phyloP scores from a whole-genome alignment of 441 rosid species.

The Rhodomyrtus psidioides region DNA sequence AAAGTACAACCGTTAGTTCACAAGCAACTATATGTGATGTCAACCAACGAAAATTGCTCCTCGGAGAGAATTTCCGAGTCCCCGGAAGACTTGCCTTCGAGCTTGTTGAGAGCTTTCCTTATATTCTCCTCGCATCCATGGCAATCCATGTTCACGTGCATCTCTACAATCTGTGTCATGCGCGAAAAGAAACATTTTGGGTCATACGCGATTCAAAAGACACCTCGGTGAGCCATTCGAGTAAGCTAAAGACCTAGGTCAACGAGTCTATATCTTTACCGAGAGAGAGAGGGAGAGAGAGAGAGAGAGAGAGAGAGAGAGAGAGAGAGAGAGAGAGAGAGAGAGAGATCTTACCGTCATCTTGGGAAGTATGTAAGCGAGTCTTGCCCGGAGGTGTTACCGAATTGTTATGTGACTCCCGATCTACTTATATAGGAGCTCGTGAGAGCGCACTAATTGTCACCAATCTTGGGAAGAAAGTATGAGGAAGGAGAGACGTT shows the following conservation, averaged over 20 bases:
- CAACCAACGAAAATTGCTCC: not conserved
- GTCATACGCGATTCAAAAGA: too few relatives aligned
- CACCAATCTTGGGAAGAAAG: not conserved
- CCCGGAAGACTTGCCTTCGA: conserved; percentile 1
- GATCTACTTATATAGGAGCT: not conserved
- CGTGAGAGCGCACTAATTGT: not conserved
- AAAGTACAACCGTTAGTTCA: not conserved
- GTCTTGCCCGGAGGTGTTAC: not conserved
- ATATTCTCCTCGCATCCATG: conserved; percentile 6
- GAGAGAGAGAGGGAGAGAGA: not conserved
- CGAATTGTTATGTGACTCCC: not conserved
- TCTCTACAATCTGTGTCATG: conserved; percentile 4
- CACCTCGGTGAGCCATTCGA: not conserved
- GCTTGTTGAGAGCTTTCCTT: conserved; percentile 3
- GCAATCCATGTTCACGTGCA: conserved; percentile 9
- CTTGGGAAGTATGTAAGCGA: not conserved
- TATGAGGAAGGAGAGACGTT: not conserved
- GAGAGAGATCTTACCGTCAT: not conserved
- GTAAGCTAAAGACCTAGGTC: not conserved
- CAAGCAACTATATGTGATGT: not conserved
- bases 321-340: not conserved
- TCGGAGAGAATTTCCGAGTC: not conserved
- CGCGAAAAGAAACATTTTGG: not conserved
- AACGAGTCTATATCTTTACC: not conserved
- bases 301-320: not conserved